Evolutionary conservation across 306 rosid genomes (phyloP), one percentile per base, ranked within the genome.

Genomic region (Pyrus pyrifolia): DNA sequence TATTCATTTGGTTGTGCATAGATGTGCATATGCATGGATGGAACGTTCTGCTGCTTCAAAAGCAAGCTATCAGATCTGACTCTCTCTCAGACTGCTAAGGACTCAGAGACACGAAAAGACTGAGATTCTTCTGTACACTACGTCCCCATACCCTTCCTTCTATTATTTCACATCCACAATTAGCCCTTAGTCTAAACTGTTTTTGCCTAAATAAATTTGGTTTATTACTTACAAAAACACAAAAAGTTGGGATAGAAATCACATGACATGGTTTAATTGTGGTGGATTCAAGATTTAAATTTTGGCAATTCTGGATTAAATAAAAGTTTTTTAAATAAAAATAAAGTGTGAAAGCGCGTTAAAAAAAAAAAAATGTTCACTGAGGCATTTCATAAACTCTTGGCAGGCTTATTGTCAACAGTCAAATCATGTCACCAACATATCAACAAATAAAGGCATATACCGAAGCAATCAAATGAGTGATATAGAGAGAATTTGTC

Each of bases 21-120:
- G 11, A 19, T 57, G 64, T 68, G 68, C 74, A 68, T 49, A 66
- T 87, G 91, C 89, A 87, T 87, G 91, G 91, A 85, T 85, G 85
- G 91, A 87, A 87, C 87, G 86, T 87, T 87, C 84, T 78, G 57
- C 81, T 33, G 27, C 81, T 75, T 74, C 52, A 80, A 80, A 81
- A 86, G 77, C 74, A 81, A 70, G 79, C 73, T 51, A 78, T 71
- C 86, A 80, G 77, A 74, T 64, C 84, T 81, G 83, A 79, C 45
- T 40, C 21, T 49, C 53, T 45, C 79, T n/a, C 81, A 72, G 79
- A 59, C 74, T 30, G 62, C 74, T 42, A 0, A 18, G n/a, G 13
- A 61, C 77, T 25, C 29, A 29, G 30, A 62, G 19, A 30, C 78
- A 45, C 62, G 62, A 62, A 45, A 74, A 46, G 61, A 61, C 82